Conservation (phyloP, 495 filamentous ascomycete species). For the Penicillium atrosanguineum region DNA sequence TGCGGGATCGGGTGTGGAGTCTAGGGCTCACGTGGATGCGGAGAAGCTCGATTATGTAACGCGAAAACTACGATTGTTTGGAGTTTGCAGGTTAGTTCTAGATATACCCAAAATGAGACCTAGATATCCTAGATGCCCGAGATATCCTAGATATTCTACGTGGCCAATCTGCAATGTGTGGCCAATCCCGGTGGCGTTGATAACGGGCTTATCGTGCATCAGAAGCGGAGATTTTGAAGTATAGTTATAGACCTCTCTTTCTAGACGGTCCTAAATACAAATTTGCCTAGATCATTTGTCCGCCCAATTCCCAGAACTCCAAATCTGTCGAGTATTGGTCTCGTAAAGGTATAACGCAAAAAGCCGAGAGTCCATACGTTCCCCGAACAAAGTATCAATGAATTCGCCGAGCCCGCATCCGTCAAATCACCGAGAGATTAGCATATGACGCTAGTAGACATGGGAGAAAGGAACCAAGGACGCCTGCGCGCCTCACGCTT, state of each 20-base stretch:
- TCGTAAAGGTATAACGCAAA: neutral
- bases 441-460: neutral
- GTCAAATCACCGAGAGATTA: neutral
- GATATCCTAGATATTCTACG: neutral
- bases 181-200: neutral
- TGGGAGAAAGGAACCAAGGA: constrained; percentile 11
- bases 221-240: neutral
- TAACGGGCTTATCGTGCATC: constrained; percentile 3
- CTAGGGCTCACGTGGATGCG: constrained; percentile 30
- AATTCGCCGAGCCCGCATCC: neutral
- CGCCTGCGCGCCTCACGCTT: constrained; percentile 16
- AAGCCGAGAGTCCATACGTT: neutral
- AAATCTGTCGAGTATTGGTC: neutral
- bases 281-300: constrained; percentile 7
- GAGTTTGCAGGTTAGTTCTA: neutral
- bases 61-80: neutral
- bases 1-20: constrained; percentile 27
- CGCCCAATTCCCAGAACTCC: constrained; percentile 10
- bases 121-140: neutral
- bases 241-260: neutral
- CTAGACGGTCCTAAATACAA: constrained; percentile 8
- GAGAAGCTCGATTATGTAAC: constrained; percentile 32
- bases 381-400: neutral
- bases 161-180: neutral
- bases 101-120: neutral